phyloP scores from a whole-genome alignment of 805 yeast genomes.

The Candida methanosorbosa region DNA sequence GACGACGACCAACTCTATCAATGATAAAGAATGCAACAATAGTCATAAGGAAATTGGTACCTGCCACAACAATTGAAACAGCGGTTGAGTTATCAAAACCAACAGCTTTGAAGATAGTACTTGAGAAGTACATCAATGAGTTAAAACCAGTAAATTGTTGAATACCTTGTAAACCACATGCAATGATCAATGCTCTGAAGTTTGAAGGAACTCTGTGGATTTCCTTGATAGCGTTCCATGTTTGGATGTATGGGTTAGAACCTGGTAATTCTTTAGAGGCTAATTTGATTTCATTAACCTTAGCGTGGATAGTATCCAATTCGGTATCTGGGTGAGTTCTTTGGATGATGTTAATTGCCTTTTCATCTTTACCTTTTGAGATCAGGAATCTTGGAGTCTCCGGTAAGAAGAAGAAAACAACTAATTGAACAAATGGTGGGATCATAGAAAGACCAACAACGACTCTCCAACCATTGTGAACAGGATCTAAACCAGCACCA shows the following conservation, averaged over 20 bases:
- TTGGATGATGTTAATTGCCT: conserved; percentile 58
- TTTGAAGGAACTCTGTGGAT: conserved; percentile 68
- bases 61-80: conserved; percentile 88
- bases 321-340: conserved; percentile 58
- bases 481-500: conserved; percentile 75
- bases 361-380: conserved; percentile 53
- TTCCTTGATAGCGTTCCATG: conserved; percentile 53
- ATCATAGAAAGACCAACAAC: conserved; percentile 85
- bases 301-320: conserved; percentile 53
- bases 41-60: conserved; percentile 88
- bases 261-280: conserved; percentile 40
- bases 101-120: conserved; percentile 84
- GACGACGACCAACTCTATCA: conserved; percentile 83
- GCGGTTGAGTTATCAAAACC: conserved; percentile 88
- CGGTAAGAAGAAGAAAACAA: conserved; percentile 76
- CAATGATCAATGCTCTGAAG: conserved; percentile 80
- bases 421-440: conserved; percentile 75
- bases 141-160: conserved; percentile 97
- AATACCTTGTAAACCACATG: conserved; percentile 91
- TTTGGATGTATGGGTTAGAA: conserved; percentile 34
- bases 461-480: conserved; percentile 85
- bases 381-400: conserved; percentile 92
- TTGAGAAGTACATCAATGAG: conserved; percentile 90
- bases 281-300: conserved; percentile 56
- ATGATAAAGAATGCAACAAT: conserved; percentile 78